A percentile compares a stretch with the other conserved stretches of the same genome.
phyloP scores from a whole-genome alignment of 192 early-diverging fungal species.

The Backusella australiensis region DNA sequence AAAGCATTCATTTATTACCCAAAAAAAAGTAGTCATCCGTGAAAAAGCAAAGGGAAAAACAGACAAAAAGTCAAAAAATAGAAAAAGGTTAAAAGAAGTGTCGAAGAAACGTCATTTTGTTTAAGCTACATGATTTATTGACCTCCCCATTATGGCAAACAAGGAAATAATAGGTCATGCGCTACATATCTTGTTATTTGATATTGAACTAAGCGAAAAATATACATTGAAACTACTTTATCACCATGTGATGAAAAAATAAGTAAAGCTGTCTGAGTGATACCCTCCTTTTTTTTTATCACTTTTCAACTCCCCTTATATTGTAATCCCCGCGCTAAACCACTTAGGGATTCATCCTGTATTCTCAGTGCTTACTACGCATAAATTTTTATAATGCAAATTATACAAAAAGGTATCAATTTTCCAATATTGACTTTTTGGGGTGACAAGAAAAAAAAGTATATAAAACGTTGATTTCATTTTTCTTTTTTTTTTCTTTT shows the following conservation, averaged over 20 bases:
- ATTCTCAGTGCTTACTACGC: not conserved
- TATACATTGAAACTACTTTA: conserved; percentile 1
- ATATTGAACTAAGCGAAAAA: not conserved
- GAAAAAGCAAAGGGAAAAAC: not conserved
- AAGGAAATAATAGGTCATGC: conserved; percentile 4
- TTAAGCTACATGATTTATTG: not conserved
- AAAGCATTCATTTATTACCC: not conserved
- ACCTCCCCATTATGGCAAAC: not conserved
- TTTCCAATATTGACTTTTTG: conserved; percentile 5
- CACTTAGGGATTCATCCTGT: not conserved
- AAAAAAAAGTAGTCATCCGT: not conserved
- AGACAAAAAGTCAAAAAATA: not conserved
- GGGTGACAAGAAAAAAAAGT: not conserved
- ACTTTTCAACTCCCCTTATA: conserved; percentile 4
- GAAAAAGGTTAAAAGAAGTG: not conserved
- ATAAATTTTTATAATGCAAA: conserved; percentile 2
- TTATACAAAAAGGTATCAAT: not conserved
- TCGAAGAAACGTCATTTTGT: not conserved
- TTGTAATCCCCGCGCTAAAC: not conserved
- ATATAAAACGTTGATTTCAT: not conserved
- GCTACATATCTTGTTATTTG: not conserved
- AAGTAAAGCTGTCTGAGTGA: not conserved
- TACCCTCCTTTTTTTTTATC: not conserved
- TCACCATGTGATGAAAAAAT: conserved; percentile 1
- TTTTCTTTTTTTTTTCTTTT: not conserved